Conservation (phyloP, 345 rosid species). For the Nasturtium officinale region DNA sequence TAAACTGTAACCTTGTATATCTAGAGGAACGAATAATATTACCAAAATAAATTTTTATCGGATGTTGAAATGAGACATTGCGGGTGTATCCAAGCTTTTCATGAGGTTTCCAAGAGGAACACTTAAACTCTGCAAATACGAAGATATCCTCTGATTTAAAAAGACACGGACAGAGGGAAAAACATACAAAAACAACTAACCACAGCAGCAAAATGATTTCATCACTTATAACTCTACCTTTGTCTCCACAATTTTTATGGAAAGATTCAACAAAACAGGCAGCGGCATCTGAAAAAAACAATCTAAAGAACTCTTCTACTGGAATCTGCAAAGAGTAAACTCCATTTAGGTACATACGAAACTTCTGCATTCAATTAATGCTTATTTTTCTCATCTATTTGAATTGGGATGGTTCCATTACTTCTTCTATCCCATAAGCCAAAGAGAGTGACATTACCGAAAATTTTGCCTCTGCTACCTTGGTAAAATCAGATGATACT, state of each 20-base stretch:
- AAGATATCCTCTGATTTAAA: slow-evolving; percentile 4
- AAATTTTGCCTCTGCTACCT: slow-evolving; percentile 78
- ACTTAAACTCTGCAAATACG: slow-evolving; percentile 67
- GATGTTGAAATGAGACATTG: slow-evolving; percentile 86
- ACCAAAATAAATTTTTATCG: slow-evolving; percentile 96
- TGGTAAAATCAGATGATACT: slow-evolving; percentile 68
- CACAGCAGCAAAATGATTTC: slow-evolving; percentile 26
- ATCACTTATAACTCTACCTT: slow-evolving; percentile 57
- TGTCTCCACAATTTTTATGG: slow-evolving; percentile 84
- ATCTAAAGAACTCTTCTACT: slow-evolving; percentile 76
- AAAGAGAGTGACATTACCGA: slow-evolving; percentile 58
- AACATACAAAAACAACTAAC: slow-evolving; percentile 13
- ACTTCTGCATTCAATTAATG: slow-evolving; percentile 16
- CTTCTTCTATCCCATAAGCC: slow-evolving; percentile 16
- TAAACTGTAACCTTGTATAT: slow-evolving; percentile 10
- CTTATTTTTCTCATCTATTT: slow-evolving; percentile 6
- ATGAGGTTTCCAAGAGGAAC: slow-evolving; percentile 76
- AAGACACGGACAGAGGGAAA: not conserved
- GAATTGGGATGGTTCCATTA: slow-evolving; percentile 8
- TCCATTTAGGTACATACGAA: slow-evolving; percentile 5
- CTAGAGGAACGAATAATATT: slow-evolving; percentile 33
- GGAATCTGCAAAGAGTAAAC: slow-evolving; percentile 59
- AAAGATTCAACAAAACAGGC: slow-evolving; percentile 68
- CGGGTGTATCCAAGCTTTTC: slow-evolving; percentile 78
- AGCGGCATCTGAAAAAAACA: slow-evolving; percentile 76